Base-by-base conservation (phyloP, 352 stramenopile species). In the Proteromonas lacertae region DNA sequence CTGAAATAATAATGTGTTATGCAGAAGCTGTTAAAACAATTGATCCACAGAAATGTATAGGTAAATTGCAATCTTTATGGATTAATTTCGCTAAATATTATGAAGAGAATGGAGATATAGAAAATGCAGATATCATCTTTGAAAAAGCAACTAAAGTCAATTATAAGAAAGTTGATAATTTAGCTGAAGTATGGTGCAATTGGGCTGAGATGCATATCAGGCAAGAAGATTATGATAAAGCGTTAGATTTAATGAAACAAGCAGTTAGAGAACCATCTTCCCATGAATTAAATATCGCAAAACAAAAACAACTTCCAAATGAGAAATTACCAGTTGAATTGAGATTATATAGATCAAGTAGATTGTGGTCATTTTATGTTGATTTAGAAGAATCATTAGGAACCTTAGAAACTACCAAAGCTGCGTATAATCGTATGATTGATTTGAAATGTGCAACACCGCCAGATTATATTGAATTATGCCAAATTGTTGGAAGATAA, bases 341-440 rank as follows among this genome's bases (percentile, higher is more conserved):
- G 14, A 50, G 70, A 25, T 47, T 94, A n/a, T 60, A 80, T 34
- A 57, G 69, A 25, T 87, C 60, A 39, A 55, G 87, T 0, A 77
- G 77, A 42, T 48, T 97, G 12, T 97, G 86, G 84, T 70, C 62
- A n/a, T 44, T 96, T 16, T 70, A 89, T 8, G 55, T 96, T 17
- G 86, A 97, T 56, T 48, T 99, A 13, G 86, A 99, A 44, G 88
- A 99, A 49, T 89, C 66, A 28, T 48, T 97, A 2, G 88, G 86
- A 1, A 90, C 87, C 8, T 46, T 93, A 9, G 60, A 71, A 40
- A 90, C 68, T 1, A 81, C 76, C 10, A 71, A 83, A 21, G 75
- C 77, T 33, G 79, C 80, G 0, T 97, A 99, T 49, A 62, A 91
- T 30, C 53, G 68, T 6, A 63, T 63, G 0, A 69, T 99, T 25